Evolutionary conservation across 1,284 basidiomycete species (phyloP).

Genomic region (Tilletia setariae): DNA sequence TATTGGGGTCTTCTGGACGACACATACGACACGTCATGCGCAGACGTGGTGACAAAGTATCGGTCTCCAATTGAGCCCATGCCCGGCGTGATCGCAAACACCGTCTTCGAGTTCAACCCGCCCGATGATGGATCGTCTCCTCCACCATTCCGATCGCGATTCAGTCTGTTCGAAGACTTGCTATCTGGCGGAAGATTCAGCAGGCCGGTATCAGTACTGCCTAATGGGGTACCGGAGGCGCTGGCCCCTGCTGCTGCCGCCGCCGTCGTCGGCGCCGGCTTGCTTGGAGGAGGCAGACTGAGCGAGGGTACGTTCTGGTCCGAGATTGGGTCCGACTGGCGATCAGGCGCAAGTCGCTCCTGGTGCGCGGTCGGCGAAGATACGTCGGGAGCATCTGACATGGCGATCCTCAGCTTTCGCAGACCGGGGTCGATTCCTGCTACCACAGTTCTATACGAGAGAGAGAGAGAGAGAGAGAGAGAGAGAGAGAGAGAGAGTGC

Average conservation of each 20-base stretch:
- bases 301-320: conserved; percentile 21
- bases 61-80: conserved; percentile 50
- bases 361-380: neutral
- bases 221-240: neutral
- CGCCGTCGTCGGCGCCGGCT: conserved; percentile 24
- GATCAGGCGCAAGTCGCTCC: too few relatives aligned
- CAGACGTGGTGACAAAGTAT: conserved; percentile 40
- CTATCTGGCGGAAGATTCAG: too few relatives aligned
- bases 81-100: conserved; percentile 50
- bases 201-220: neutral
- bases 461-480: neutral
- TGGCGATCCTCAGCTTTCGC: conserved; percentile 35
- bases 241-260: neutral
- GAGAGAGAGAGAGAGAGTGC: too few relatives aligned
- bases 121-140: conserved; percentile 15
- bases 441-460: conserved; percentile 31
- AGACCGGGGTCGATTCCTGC: conserved; percentile 48
- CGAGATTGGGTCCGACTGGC: too few relatives aligned
- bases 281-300: conserved; percentile 24
- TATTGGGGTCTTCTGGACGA: too few relatives aligned
- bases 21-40: too few relatives aligned
- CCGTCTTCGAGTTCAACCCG: conserved; percentile 28
- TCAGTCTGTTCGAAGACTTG: too few relatives aligned
- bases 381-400: neutral
- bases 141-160: too few relatives aligned